Conservation (phyloP, 768 basidiomycete genomes). For the Hydnomerulius pinastri region DNA sequence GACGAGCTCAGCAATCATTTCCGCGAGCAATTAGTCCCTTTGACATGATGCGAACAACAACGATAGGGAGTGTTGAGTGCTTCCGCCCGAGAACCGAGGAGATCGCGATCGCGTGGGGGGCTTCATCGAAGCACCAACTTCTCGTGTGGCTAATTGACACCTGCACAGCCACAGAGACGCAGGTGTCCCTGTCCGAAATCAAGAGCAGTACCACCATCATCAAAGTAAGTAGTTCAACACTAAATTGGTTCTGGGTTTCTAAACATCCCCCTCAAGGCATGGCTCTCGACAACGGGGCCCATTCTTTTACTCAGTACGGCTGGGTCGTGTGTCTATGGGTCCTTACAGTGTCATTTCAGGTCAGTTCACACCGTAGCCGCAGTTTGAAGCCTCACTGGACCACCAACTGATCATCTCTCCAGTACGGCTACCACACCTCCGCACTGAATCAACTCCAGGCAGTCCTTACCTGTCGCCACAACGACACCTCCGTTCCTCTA, state of each 20-base stretch:
- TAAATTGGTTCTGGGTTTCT: not conserved
- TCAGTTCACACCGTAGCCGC: conserved; percentile 15
- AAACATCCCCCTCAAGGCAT: not conserved
- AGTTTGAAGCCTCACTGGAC: not conserved
- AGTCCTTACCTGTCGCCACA: conserved; percentile 67
- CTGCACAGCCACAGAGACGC: too few relatives aligned
- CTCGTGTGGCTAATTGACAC: too few relatives aligned
- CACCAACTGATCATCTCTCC: not conserved
- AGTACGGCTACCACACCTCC: conserved; percentile 94
- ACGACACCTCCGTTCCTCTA: conserved; percentile 7
- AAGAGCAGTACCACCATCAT: too few relatives aligned
- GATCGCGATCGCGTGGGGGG: too few relatives aligned
- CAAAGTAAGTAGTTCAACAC: not conserved
- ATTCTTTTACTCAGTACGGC: conserved; percentile 59
- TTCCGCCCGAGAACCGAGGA: too few relatives aligned
- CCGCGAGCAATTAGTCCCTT: too few relatives aligned
- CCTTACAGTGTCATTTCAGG: conserved; percentile 59
- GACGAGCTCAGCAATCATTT: too few relatives aligned
- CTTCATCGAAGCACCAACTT: too few relatives aligned
- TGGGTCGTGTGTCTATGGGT: conserved; percentile 71
- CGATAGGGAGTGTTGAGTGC: too few relatives aligned
- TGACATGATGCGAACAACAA: too few relatives aligned
- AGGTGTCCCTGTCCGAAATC: too few relatives aligned
- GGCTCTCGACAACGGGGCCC: conserved; percentile 6
- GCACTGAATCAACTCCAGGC: conserved; percentile 87